These are phyloP conservation scores for Synchytrium microbalum DNA, from an alignment of 371 early-diverging fungal species.

Conservation along the genomic window DNA sequence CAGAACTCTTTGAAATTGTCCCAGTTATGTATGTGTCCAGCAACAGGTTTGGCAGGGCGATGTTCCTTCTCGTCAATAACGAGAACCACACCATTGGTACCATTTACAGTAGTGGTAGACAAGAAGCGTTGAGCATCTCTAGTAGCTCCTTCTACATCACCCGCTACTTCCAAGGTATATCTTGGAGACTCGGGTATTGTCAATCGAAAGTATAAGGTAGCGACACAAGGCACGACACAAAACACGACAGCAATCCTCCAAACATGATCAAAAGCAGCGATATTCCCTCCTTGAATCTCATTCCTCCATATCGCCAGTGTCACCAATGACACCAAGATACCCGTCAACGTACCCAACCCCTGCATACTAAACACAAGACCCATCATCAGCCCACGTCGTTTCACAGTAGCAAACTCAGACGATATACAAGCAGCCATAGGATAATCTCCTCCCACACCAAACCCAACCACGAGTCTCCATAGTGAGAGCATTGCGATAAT, in stretches of 20 bases:
- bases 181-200: constrained; percentile 92
- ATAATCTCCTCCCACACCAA: constrained; percentile 69
- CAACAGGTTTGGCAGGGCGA: constrained; percentile 42
- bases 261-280: constrained; percentile 64
- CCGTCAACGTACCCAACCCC: constrained; percentile 78
- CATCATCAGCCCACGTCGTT: constrained; percentile 75
- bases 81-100: background rate
- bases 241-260: constrained; percentile 73
- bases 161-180: constrained; percentile 56
- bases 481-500: constrained; percentile 65
- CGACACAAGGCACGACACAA: constrained; percentile 75
- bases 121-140: constrained; percentile 1
- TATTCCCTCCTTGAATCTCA: constrained; percentile 50
- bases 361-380: constrained; percentile 88
- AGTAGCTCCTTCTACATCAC: constrained; percentile 17
- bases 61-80: constrained; percentile 29
- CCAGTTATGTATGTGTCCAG: background rate
- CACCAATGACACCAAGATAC: constrained; percentile 61
- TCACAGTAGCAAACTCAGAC: constrained; percentile 74
- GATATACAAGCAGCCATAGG: constrained; percentile 82
- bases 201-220: constrained; percentile 79
- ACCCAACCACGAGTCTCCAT: constrained; percentile 76
- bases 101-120: background rate
- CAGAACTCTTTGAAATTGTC: constrained; percentile 62
- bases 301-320: constrained; percentile 61